Evolutionary conservation across 1,284 basidiomycete genomes (phyloP).

Genomic region (Leccinum subatratum): DNA sequence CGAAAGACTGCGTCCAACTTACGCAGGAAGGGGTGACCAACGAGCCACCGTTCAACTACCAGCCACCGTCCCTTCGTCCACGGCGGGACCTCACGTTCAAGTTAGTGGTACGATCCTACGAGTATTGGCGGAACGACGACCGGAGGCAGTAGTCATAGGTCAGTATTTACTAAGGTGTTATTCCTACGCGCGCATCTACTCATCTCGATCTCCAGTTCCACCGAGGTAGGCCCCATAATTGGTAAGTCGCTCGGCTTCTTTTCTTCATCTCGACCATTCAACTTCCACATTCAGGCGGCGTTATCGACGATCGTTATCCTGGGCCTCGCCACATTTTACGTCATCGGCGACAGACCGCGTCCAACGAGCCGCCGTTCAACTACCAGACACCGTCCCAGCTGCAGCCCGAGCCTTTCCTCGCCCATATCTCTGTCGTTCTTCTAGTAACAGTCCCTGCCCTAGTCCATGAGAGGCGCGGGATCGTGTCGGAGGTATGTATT

Average conservation of each 20-base stretch:
- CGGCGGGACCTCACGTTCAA: conserved; percentile 63
- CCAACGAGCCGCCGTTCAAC: conserved; percentile 32
- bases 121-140: conserved; percentile 35
- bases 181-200: not conserved
- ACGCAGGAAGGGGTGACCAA: too few relatives aligned
- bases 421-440: too few relatives aligned
- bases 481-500: too few relatives aligned
- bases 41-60: conserved; percentile 33
- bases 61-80: conserved; percentile 68
- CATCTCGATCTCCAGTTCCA: conserved; percentile 24
- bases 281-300: conserved; percentile 42
- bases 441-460: too few relatives aligned
- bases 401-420: too few relatives aligned
- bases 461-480: too few relatives aligned
- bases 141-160: too few relatives aligned
- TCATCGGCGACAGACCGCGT: conserved; percentile 46
- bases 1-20: too few relatives aligned
- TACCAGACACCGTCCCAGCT: conserved; percentile 46
- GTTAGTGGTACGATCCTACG: conserved; percentile 74
- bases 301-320: conserved; percentile 46
- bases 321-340: conserved; percentile 46
- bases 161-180: conserved; percentile 14
- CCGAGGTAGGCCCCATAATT: conserved; percentile 62
- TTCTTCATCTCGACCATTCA: conserved; percentile 8
- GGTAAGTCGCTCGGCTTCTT: conserved; percentile 32